Evolutionary conservation across 2,329 filamentous ascomycete species (phyloP), one percentile per base, ranked within the genome.

Genomic region (Talaromyces sp.): DNA sequence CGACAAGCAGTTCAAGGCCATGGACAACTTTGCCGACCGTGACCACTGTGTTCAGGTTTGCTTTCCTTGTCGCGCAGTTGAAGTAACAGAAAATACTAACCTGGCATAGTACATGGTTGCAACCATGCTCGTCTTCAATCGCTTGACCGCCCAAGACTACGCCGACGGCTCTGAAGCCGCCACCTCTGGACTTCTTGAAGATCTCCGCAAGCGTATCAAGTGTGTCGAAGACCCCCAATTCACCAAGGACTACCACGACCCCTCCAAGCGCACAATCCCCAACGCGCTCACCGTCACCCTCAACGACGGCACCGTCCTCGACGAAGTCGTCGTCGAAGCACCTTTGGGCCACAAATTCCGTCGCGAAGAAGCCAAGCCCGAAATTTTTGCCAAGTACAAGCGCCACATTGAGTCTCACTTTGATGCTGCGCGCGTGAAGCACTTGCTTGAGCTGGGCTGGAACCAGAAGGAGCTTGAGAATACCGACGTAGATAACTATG

Each of bases 11-110:
- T 96, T 96, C 86, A 98, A 97, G 86, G 88, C 93, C 71, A 96
- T 99, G 91, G 93, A 97, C 84, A 99, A 99, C 87, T 99, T 98
- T 75, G 95, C 95, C 74, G 95, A 99, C 81, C 92, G 95, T 74
- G 95, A 99, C 80, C 95, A 99, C 86, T 99, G 95, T 82, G 93
- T 99, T 70, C 95, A 98, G 83, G 81, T 82, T 73, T 65, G 73
- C 64, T 12, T 37, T 37, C 9, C 21, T 3, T 21, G 40, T 40
- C 16, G 35, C 2, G 11, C 3, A 37, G 35, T 14, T 14, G 16
- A 37, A 12, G 16, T 37, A 16, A 37, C 11, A 37, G 35, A 37
- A 4, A 14, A 37, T 7, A 28, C 52, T 52, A 11, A 55, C 58
- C 14, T 46, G 12, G 9, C 58, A 21, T 60, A 83, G 78, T 99